Percentiles rank a stretch among this genome's conserved stretches.
phyloP scores from a whole-genome alignment of 1,139 yeast genomes.

The Arxiozyma slooffiae region DNA sequence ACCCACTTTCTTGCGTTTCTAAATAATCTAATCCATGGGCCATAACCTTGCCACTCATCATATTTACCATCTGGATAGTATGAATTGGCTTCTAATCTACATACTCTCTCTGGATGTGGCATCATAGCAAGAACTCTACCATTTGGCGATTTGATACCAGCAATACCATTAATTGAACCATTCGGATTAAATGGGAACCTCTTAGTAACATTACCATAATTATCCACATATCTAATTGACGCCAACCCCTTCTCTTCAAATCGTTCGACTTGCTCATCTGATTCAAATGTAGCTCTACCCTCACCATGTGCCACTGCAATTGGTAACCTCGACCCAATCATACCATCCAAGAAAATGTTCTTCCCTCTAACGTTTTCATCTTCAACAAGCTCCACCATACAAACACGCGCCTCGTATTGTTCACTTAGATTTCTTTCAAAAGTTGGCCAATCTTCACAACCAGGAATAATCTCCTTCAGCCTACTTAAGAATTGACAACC shows the following conservation, averaged over 20 bases:
- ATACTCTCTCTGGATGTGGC: constrained; percentile 99
- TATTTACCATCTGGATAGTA: constrained; percentile 75
- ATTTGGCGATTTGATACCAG: constrained; percentile 81
- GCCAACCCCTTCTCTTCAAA: constrained; percentile 45
- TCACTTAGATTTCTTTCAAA: constrained; percentile 88
- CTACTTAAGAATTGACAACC: constrained; percentile 96
- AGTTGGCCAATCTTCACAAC: constrained; percentile 93
- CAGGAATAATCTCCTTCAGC: constrained; percentile 82
- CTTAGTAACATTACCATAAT: constrained; percentile 76
- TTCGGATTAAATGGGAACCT: constrained; percentile 91
- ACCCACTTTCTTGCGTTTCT: constrained; percentile 95
- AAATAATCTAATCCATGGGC: constrained; percentile 94
- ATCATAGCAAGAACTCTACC: constrained; percentile 97
- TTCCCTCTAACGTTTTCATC: constrained; percentile 39
- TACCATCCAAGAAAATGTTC: constrained; percentile 72
- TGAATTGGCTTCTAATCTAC: constrained; percentile 79
- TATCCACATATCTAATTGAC: constrained; percentile 75
- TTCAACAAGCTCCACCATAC: constrained; percentile 71
- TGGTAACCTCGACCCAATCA: constrained; percentile 88
- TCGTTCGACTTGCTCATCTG: constrained; percentile 34
- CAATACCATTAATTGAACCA: constrained; percentile 88
- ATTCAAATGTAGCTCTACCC: constrained; percentile 72
- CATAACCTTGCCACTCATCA: constrained; percentile 56
- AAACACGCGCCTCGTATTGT: constrained; percentile 93
- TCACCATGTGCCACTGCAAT: constrained; percentile 99